phyloP scores from a whole-genome alignment of 2,329 filamentous ascomycete genomes.

The Huntiella abstrusa region DNA sequence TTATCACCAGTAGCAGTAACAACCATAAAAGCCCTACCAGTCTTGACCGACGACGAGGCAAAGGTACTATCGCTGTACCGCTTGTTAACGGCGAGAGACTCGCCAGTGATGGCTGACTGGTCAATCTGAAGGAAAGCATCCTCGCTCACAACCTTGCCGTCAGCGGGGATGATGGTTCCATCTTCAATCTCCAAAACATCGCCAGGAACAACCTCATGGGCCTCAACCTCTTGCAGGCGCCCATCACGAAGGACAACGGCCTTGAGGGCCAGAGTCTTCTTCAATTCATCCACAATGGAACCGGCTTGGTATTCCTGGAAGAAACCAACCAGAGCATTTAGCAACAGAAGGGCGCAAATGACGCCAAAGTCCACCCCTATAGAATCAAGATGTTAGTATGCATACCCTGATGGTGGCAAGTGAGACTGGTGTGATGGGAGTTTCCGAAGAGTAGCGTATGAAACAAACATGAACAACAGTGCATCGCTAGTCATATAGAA shows the following conservation, averaged over 20 bases:
- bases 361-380: constrained; percentile 74
- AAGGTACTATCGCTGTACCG: constrained; percentile 65
- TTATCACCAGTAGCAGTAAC: constrained; percentile 73
- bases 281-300: constrained; percentile 76
- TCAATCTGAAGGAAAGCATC: constrained; percentile 42
- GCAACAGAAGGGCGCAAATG: constrained; percentile 63
- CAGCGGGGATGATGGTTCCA: constrained; percentile 79
- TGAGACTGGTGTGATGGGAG: too few relatives aligned
- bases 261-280: constrained; percentile 78
- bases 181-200: constrained; percentile 76
- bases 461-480: too few relatives aligned
- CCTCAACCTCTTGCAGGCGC: constrained; percentile 58
- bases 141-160: constrained; percentile 70
- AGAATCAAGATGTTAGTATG: constrained; percentile 4
- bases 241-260: constrained; percentile 70
- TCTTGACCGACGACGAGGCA: constrained; percentile 75
- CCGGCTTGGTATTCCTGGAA: constrained; percentile 79
- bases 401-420: too few relatives aligned
- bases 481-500: too few relatives aligned
- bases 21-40: constrained; percentile 69
- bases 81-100: constrained; percentile 83
- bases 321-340: constrained; percentile 76
- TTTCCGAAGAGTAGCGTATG: too few relatives aligned
- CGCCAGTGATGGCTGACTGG: constrained; percentile 54
- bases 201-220: constrained; percentile 68